Base-by-base conservation (phyloP, 2,329 filamentous ascomycete species). In the Chrysoporthe puriensis region DNA sequence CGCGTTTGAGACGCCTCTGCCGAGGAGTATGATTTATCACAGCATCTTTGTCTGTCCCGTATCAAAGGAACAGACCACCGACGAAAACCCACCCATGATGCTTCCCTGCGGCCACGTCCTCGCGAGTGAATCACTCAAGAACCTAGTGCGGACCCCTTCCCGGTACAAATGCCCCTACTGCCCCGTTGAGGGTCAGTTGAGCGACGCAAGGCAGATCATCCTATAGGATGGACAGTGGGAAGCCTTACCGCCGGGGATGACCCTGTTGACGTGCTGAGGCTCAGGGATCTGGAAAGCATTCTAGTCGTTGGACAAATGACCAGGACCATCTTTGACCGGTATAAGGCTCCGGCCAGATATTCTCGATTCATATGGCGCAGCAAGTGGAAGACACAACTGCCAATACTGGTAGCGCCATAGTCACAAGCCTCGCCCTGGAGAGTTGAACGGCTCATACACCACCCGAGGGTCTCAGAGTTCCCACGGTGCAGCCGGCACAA, bases 41-140 rank as follows among this genome's bases (percentile, higher is more conserved):
- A 92, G 92, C 66, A 97, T 99, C 76, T 99, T 99, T 76, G 96
- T 99, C 54, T 99, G 96, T 76, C 96, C 96, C 0, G 96, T 99
- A 5, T 94, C 91, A 74, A 98, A 98, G 78, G 96, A 97, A 76
- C 96, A 99, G 79, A 94, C 92, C 0, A 99, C 95, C 0, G 94
- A 97, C 74, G 81, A 85, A 34, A 99, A 99, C 77, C 96, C 96
- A 13, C 94, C 96, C 1, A 96, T 98, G 91, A 96, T 97, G 87
- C 89, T 99, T 76, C 92, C 93, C 0, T 99, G 96, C 76, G 95
- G 96, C 6, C 96, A 99, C 80, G 95, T 97, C 63, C 90, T 99
- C 69, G 94, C 94, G 21, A 87, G 90, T 71, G 94, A 97, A 75
- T 94, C 91, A 44, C 81, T 99, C 62, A 88, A 91, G 69, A 90